These are phyloP conservation scores for Rhynchospora pubera DNA, from an alignment of 176 grass and related monocot genomes.

Conservation along the genomic window DNA sequence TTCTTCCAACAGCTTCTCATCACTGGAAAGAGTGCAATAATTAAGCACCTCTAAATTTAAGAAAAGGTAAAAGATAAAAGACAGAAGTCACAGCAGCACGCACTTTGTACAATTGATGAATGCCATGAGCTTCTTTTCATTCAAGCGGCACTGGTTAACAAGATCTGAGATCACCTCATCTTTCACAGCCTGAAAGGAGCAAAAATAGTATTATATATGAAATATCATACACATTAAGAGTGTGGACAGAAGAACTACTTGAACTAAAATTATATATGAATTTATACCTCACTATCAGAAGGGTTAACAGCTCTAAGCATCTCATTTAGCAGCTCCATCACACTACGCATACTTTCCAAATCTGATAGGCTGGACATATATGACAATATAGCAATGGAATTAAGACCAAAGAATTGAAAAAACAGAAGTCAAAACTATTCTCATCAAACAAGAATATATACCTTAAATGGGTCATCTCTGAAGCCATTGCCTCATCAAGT, in stretches of 20 bases:
- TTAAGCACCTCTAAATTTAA: background rate
- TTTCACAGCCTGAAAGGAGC: constrained; percentile 47
- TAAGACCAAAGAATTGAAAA: background rate
- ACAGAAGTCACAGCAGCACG: constrained; percentile 15
- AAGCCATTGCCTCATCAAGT: constrained; percentile 76
- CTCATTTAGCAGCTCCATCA: constrained; percentile 56
- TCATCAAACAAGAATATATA: constrained; percentile 13
- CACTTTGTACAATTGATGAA: constrained; percentile 57
- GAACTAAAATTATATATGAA: background rate
- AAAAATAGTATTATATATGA: background rate
- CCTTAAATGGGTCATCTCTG: constrained; percentile 46
- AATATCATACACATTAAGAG: background rate
- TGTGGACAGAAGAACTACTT: background rate
- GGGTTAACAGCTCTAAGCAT: constrained; percentile 76
- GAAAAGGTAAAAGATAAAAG: background rate
- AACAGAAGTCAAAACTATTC: background rate
- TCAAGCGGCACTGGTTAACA: constrained; percentile 45
- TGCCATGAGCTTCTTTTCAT: constrained; percentile 60
- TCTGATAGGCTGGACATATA: constrained; percentile 48
- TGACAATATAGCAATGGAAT: background rate
- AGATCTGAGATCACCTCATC: constrained; percentile 84
- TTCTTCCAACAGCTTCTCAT: constrained; percentile 58
- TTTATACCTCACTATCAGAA: constrained; percentile 50
- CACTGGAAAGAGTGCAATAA: constrained; percentile 31
- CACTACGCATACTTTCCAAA: constrained; percentile 43